phyloP scores from a whole-genome alignment of 129 eudicot species.

The Chrysanthemum seticuspe region DNA sequence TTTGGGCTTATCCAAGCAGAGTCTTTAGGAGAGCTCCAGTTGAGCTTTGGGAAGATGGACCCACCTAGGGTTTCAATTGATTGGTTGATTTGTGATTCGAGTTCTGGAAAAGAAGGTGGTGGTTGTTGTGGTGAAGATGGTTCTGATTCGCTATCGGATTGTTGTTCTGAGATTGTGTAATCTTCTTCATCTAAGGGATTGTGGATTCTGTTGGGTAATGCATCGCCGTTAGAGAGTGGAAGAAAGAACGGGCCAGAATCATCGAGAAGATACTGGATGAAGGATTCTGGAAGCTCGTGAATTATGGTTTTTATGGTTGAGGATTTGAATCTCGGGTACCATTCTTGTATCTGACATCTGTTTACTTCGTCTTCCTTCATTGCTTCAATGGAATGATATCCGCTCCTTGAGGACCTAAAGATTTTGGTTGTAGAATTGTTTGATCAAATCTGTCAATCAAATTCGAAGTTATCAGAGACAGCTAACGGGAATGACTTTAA shows the following conservation, averaged over 20 bases:
- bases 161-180: slow-evolving; percentile 51
- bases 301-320: slow-evolving; percentile 60
- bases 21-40: slow-evolving; percentile 97
- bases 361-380: slow-evolving; percentile 80
- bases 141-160: slow-evolving; percentile 79
- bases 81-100: slow-evolving; percentile 61
- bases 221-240: slow-evolving; percentile 59
- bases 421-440: not conserved
- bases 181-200: slow-evolving; percentile 88
- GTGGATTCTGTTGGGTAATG: slow-evolving; percentile 77
- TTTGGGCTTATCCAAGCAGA: slow-evolving; percentile 89
- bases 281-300: slow-evolving; percentile 82
- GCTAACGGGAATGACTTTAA: too few relatives aligned
- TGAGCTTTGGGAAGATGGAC: slow-evolving; percentile 81
- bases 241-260: slow-evolving; percentile 83
- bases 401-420: not conserved
- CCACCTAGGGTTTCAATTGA: slow-evolving; percentile 80
- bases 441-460: not conserved
- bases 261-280: slow-evolving; percentile 61
- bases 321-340: slow-evolving; percentile 78
- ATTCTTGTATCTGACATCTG: slow-evolving; percentile 82
- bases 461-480: too few relatives aligned
- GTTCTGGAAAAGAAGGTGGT: slow-evolving; percentile 83
- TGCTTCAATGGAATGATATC: not conserved
- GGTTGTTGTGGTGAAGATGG: slow-evolving; percentile 32